Base-by-base conservation (phyloP, 805 yeast genomes). In the Starmera pachycereana region DNA sequence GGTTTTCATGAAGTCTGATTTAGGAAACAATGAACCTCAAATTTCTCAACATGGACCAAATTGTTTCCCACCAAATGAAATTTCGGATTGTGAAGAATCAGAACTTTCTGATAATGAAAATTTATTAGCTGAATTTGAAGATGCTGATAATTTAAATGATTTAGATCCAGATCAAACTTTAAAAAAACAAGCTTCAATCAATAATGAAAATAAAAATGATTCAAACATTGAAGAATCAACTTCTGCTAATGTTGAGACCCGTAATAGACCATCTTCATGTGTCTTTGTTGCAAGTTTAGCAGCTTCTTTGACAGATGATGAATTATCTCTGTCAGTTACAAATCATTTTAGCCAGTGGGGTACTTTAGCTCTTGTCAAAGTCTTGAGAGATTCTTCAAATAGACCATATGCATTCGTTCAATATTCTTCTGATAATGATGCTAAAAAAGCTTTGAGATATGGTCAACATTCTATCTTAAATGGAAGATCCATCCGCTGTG, bases 321-420 rank as follows among this genome's bases (percentile, higher is more conserved):
- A 79, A 36, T 67, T 88, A 40, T 74, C 81, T 52, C 56, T 69
- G 29, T 75, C 90, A 1, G 92, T 87, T 6, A 71, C 78, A 2
- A 62, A 70, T 29, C 87, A 77, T 53, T 86, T 88, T 49, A 60
- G 65, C 43, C 66, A 74, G 43, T 88, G 81, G 78, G 95, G 96
- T 8, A 65, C 69, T 33, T 63, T 85, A 33, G 69, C 78, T 2
- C 63, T 81, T 18, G 94, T 86, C 12, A 88, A 88, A 54, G 95
- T 88, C 3, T 67, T 88, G 43, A 68, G 95, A 40, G 96, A 88
- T 62, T 76, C 82, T 12, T 69, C 77, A 18, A 81, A 82, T 53
- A 69, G 95, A 36, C 97, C 97, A 2, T 88, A 88, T 61, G 96
- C 96, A 0, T 88, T 88, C 69, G 95, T 88, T 36, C 96, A 88